Percentiles rank a stretch among this genome's conserved stretches.
Evolutionary conservation across 345 rosid genomes (phyloP).

Genomic region (Arabis hirsuta): DNA sequence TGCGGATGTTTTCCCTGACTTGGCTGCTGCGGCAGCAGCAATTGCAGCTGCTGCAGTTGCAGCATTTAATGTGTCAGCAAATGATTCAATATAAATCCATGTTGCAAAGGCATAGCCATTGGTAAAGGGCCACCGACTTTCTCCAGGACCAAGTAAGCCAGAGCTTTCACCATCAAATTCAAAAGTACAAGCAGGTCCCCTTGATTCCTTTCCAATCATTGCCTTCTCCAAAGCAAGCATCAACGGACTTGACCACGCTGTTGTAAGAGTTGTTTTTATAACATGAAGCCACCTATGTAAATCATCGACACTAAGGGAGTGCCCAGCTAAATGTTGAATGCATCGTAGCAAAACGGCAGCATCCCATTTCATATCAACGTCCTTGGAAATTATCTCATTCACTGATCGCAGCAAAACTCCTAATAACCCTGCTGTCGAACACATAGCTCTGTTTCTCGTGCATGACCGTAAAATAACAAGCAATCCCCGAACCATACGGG

Average conservation of each 20-base stretch:
- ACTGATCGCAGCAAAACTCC: conserved; percentile 88
- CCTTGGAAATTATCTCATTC: conserved; percentile 73
- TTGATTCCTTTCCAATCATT: conserved; percentile 88
- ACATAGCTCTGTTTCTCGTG: conserved; percentile 99
- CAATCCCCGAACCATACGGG: conserved; percentile 90
- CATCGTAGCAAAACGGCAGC: conserved; percentile 80
- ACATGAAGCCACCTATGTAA: conserved; percentile 81
- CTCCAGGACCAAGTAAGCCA: conserved; percentile 99
- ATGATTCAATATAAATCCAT: conserved; percentile 98
- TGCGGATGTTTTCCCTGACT: conserved; percentile 96
- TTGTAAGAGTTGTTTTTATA: conserved; percentile 61
- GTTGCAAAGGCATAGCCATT: conserved; percentile 96
- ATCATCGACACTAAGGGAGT: conserved; percentile 84
- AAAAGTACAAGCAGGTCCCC: conserved; percentile 90
- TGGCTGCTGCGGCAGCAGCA: conserved; percentile 98
- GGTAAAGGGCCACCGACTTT: conserved; percentile 96
- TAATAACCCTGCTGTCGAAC: conserved; percentile 88
- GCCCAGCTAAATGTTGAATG: conserved; percentile 89
- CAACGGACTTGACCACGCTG: conserved; percentile 73
- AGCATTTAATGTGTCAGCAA: conserved; percentile 97
- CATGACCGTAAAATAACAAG: conserved; percentile 92
- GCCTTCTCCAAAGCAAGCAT: conserved; percentile 90
- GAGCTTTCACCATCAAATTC: conserved; percentile 99
- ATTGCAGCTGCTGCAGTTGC: conserved; percentile 99
- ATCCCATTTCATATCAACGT: conserved; percentile 70